A percentile compares a stretch with the other conserved stretches of the same genome.
These are phyloP conservation scores for Hymenotorrendiella dingleyae DNA, from an alignment of 2,329 filamentous ascomycete genomes.

Conservation along the genomic window DNA sequence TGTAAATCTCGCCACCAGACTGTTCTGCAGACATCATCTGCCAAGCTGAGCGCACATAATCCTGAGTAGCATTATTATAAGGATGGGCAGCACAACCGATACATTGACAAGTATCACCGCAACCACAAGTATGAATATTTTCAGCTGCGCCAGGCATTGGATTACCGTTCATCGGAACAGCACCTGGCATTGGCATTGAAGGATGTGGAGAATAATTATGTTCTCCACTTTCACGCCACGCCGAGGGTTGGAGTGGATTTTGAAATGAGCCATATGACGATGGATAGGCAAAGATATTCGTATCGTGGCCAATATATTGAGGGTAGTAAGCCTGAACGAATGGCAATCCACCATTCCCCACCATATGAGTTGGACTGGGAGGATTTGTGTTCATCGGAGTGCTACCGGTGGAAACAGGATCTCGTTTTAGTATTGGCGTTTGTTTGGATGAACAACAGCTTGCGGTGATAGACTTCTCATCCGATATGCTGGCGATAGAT, in stretches of 20 bases:
- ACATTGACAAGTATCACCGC: slow-evolving; percentile 61
- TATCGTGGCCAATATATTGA: slow-evolving; percentile 31
- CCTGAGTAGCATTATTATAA: slow-evolving; percentile 57
- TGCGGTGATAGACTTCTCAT: slow-evolving; percentile 17
- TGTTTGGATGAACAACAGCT: slow-evolving; percentile 36
- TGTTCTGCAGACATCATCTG: slow-evolving; percentile 21
- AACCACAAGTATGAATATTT: slow-evolving; percentile 47
- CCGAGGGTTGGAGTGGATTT: slow-evolving; percentile 48
- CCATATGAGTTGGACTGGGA: slow-evolving; percentile 23
- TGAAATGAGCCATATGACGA: slow-evolving; percentile 49
- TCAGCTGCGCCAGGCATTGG: slow-evolving; percentile 30
- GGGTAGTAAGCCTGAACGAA: slow-evolving; percentile 18
- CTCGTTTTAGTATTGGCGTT: slow-evolving; percentile 13
- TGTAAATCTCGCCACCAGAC: slow-evolving; percentile 13
- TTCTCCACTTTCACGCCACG: slow-evolving; percentile 45
- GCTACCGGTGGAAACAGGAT: slow-evolving; percentile 11
- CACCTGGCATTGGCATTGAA: slow-evolving; percentile 21
- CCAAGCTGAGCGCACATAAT: slow-evolving; percentile 44
- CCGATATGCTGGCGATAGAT: slow-evolving; percentile 20
- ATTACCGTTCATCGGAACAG: slow-evolving; percentile 27
- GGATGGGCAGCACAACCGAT: slow-evolving; percentile 63
- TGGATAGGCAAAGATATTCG: slow-evolving; percentile 47
- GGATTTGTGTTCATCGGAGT: slow-evolving; percentile 13
- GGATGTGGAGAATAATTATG: slow-evolving; percentile 31
- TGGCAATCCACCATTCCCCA: slow-evolving; percentile 19